These are phyloP conservation scores for Naganishia onofrii DNA, from an alignment of 768 basidiomycete genomes.

Conservation along the genomic window DNA sequence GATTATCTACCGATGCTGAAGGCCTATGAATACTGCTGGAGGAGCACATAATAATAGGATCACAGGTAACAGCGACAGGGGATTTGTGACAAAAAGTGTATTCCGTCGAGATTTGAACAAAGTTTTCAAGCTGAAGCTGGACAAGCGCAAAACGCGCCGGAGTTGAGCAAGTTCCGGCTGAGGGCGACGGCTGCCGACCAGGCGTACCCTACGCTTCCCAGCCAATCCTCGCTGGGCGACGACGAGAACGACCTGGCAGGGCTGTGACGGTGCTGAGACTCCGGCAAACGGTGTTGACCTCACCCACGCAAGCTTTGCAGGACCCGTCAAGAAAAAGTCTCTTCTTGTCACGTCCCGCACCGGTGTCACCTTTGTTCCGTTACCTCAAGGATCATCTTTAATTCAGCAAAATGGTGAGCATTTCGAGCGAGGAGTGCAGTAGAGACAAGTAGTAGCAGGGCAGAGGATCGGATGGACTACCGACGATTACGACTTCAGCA, in stretches of 20 bases:
- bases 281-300: not conserved
- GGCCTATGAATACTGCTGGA: too few relatives aligned
- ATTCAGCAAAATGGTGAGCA: conserved; percentile 28
- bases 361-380: conserved; percentile 27
- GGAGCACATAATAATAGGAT: too few relatives aligned
- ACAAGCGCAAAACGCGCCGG: conserved; percentile 6
- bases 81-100: not conserved
- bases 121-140: not conserved
- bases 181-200: not conserved
- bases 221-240: conserved; percentile 10
- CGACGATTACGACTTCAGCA: not conserved
- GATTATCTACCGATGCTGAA: too few relatives aligned
- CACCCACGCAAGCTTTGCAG: conserved; percentile 21
- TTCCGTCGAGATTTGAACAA: not conserved
- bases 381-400: conserved; percentile 25
- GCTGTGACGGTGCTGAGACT: not conserved
- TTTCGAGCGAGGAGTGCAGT: not conserved
- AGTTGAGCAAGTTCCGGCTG: not conserved
- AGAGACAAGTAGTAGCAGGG: conserved; percentile 7
- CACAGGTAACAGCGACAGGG: too few relatives aligned
- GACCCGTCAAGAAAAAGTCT: conserved; percentile 19
- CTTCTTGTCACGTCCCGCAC: conserved; percentile 25
- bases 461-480: not conserved
- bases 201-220: not conserved
- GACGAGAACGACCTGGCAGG: conserved; percentile 17